These are phyloP conservation scores for Podila minutissima DNA, from an alignment of 192 early-diverging fungal genomes.

Conservation along the genomic window DNA sequence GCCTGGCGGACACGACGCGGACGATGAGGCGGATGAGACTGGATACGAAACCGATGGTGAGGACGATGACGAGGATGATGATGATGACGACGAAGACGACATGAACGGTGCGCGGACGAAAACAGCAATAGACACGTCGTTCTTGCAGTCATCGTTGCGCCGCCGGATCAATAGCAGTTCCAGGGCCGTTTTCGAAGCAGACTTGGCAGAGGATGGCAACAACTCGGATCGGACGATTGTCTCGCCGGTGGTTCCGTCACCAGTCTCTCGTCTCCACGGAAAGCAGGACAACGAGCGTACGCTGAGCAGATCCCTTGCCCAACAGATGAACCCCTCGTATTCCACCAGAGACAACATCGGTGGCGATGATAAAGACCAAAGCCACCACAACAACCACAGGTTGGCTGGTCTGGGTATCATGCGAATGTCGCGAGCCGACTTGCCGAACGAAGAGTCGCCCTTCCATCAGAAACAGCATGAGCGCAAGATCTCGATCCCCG, in stretches of 20 bases:
- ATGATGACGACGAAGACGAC: constrained; percentile 9
- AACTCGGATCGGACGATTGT: constrained; percentile 16
- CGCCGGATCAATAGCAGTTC: neutral
- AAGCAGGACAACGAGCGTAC: neutral
- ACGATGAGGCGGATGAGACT: constrained; percentile 21
- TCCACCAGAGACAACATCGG: neutral
- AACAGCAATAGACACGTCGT: neutral
- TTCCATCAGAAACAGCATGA: constrained; percentile 15
- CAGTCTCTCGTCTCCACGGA: neutral
- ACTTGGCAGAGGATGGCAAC: constrained; percentile 4
- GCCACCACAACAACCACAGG: neutral
- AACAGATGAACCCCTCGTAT: neutral
- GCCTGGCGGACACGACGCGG: constrained; percentile 24
- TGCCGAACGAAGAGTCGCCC: neutral
- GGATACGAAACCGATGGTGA: constrained; percentile 4
- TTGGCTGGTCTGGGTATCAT: neutral
- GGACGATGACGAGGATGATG: constrained; percentile 14
- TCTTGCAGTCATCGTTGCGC: neutral
- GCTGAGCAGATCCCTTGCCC: neutral
- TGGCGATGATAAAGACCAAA: neutral
- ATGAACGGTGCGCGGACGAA: neutral
- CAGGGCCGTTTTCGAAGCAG: neutral
- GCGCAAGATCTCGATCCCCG: constrained; percentile 41
- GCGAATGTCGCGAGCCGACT: neutral
- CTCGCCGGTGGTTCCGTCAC: neutral